Conservation (phyloP, 2,329 filamentous ascomycete genomes). For the Hypoxylon sp. region DNA sequence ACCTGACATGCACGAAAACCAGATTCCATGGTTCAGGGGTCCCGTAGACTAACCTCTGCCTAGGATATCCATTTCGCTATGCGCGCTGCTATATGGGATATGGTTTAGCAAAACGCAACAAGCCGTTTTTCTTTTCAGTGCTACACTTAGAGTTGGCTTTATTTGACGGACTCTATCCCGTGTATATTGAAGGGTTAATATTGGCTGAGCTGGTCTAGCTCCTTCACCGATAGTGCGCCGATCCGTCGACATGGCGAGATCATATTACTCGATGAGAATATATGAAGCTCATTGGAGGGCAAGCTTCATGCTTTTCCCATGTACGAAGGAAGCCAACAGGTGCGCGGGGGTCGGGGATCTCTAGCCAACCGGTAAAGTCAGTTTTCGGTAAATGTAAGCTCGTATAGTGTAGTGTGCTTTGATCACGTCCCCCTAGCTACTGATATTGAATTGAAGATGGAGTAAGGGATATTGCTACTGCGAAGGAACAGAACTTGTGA, state of each 20-base stretch:
- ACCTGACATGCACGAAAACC: too few relatives aligned
- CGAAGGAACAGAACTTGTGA: not conserved
- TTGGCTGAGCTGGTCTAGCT: not conserved
- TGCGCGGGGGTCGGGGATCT: slow-evolving; percentile 17
- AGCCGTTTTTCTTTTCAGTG: too few relatives aligned
- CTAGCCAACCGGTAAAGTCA: not conserved
- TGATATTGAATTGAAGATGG: not conserved
- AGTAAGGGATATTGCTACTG: slow-evolving; percentile 1
- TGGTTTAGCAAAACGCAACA: too few relatives aligned
- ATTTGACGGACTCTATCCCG: too few relatives aligned
- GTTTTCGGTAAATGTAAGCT: slow-evolving; percentile 12
- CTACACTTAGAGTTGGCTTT: too few relatives aligned
- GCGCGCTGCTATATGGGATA: too few relatives aligned
- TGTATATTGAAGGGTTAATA: too few relatives aligned
- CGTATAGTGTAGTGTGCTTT: slow-evolving; percentile 3
- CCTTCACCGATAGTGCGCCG: slow-evolving; percentile 1
- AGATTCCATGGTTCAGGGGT: slow-evolving; percentile 10
- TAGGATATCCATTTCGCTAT: slow-evolving; percentile 1
- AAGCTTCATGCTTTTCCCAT: not conserved
- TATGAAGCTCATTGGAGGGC: slow-evolving; percentile 1
- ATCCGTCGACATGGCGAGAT: not conserved
- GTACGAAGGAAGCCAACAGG: not conserved
- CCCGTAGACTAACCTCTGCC: not conserved
- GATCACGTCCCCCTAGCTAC: not conserved
- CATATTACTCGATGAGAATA: slow-evolving; percentile 14